These are phyloP conservation scores for Cladosporium sp. DNA, from an alignment of 2,329 filamentous ascomycete species.

Conservation along the genomic window DNA sequence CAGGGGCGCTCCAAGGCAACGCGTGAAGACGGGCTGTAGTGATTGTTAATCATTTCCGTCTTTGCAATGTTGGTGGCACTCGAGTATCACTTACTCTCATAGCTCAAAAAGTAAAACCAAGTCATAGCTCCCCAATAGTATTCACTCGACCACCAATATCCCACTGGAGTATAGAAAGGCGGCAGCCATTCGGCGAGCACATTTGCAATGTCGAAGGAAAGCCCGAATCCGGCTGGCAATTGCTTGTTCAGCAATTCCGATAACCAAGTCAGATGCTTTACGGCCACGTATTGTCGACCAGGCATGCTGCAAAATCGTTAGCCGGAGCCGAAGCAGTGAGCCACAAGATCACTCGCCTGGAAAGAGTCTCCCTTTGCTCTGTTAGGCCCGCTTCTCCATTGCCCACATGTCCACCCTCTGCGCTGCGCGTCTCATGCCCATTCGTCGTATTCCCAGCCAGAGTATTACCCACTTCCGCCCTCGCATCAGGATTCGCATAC, in stretches of 20 bases:
- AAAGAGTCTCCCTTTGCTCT: not conserved
- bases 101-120: slow-evolving; percentile 14
- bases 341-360: not conserved
- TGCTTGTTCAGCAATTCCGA: not conserved
- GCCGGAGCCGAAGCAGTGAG: not conserved
- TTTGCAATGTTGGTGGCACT: not conserved
- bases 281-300: not conserved
- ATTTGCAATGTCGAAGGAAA: not conserved
- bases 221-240: not conserved
- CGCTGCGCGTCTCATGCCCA: not conserved
- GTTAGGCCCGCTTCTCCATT: not conserved
- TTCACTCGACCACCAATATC: slow-evolving; percentile 15
- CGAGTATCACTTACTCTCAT: slow-evolving; percentile 13
- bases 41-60: not conserved
- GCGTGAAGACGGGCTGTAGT: slow-evolving; percentile 9
- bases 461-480: not conserved
- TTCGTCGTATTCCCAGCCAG: not conserved
- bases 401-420: not conserved
- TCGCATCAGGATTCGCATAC: not conserved
- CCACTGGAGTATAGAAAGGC: not conserved
- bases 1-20: slow-evolving; percentile 10
- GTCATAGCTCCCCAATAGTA: slow-evolving; percentile 1
- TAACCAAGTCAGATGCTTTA: not conserved
- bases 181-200: not conserved
- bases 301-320: not conserved